These are phyloP conservation scores for Clonostachys sp. DNA, from an alignment of 2,329 filamentous ascomycete species.

Conservation along the genomic window DNA sequence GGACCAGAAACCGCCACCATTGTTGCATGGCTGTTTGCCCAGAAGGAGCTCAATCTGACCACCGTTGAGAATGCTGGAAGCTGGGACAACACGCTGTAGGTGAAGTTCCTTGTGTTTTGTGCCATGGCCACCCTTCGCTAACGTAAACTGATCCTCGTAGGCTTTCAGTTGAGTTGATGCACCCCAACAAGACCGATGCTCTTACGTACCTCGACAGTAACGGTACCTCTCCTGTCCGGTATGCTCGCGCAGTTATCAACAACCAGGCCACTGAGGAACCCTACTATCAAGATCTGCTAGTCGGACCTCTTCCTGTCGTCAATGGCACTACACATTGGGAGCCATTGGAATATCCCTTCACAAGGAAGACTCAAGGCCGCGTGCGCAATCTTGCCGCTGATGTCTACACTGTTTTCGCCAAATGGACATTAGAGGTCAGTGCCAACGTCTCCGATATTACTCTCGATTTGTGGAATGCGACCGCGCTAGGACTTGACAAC, in stretches of 20 bases:
- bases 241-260: conserved; percentile 37
- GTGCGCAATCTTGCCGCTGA: too few relatives aligned
- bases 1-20: conserved; percentile 15
- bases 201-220: conserved; percentile 34
- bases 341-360: conserved; percentile 36
- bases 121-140: neutral
- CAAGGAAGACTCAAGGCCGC: conserved; percentile 13
- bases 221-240: conserved; percentile 26
- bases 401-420: neutral
- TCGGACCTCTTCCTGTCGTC: conserved; percentile 42
- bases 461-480: conserved; percentile 10
- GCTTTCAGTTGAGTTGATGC: conserved; percentile 25
- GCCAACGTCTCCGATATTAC: neutral
- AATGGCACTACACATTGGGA: conserved; percentile 27
- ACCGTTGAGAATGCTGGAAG: conserved; percentile 18
- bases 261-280: conserved; percentile 29
- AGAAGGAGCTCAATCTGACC: conserved; percentile 31
- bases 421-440: neutral
- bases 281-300: conserved; percentile 35
- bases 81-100: conserved; percentile 26
- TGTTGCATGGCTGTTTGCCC: conserved; percentile 29
- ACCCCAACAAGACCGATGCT: conserved; percentile 44
- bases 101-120: neutral
- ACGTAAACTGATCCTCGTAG: conserved; percentile 10
- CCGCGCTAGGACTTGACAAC: conserved; percentile 34